Evolutionary conservation across 2,329 filamentous ascomycete genomes (phyloP).

Genomic region (Trichothecium roseum): DNA sequence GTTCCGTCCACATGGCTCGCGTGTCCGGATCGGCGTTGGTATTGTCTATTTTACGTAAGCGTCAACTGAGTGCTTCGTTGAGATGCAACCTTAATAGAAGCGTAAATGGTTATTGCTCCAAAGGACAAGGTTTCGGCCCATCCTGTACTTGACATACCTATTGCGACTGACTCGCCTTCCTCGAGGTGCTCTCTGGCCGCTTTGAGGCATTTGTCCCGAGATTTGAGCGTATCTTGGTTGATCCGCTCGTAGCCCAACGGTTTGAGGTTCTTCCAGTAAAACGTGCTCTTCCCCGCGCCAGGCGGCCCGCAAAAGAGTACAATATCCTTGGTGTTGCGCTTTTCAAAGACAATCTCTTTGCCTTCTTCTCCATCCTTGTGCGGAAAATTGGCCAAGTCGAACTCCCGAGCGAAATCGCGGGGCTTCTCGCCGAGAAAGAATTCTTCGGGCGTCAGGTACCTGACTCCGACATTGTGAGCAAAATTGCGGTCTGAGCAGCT

Average conservation of each 20-base stretch:
- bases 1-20: slow-evolving; percentile 64
- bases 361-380: slow-evolving; percentile 20
- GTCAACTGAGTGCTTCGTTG: background rate
- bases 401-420: slow-evolving; percentile 55
- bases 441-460: slow-evolving; percentile 82
- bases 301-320: slow-evolving; percentile 84
- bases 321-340: slow-evolving; percentile 58
- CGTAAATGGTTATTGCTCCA: slow-evolving; percentile 5
- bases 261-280: slow-evolving; percentile 69
- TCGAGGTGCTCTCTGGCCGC: slow-evolving; percentile 56
- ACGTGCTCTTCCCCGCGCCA: slow-evolving; percentile 84
- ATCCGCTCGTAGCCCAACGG: slow-evolving; percentile 73
- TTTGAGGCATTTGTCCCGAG: slow-evolving; percentile 59
- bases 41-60: slow-evolving; percentile 56
- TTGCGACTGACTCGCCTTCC: slow-evolving; percentile 57
- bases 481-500: slow-evolving; percentile 67
- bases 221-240: slow-evolving; percentile 85
- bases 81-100: too few relatives aligned
- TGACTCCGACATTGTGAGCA: slow-evolving; percentile 71
- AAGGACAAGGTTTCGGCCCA: slow-evolving; percentile 3
- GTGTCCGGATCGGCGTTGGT: slow-evolving; percentile 82
- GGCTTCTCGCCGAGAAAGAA: slow-evolving; percentile 66
- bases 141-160: slow-evolving; percentile 50
- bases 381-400: slow-evolving; percentile 56
- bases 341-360: slow-evolving; percentile 37